These are phyloP conservation scores for Saccharomyces hybrid DNA, from an alignment of 1,139 yeast genomes.

Conservation along the genomic window DNA sequence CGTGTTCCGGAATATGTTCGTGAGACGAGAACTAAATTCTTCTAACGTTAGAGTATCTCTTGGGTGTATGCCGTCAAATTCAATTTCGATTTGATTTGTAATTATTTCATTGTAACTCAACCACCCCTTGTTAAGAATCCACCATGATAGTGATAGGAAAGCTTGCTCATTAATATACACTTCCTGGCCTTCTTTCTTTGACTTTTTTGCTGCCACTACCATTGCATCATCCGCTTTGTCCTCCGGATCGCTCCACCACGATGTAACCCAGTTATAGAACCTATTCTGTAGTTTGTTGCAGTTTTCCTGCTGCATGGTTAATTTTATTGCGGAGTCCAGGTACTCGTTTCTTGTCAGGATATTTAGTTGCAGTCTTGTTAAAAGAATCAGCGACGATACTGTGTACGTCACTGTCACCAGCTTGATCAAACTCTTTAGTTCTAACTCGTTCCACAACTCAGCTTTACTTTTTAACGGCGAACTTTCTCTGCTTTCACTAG, in stretches of 20 bases:
- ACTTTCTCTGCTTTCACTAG: slow-evolving; percentile 7
- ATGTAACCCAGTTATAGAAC: not conserved
- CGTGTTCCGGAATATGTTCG: slow-evolving; percentile 36
- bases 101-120: slow-evolving; percentile 46
- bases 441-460: slow-evolving; percentile 80
- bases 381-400: slow-evolving; percentile 58
- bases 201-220: slow-evolving; percentile 13
- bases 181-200: slow-evolving; percentile 11
- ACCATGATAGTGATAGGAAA: slow-evolving; percentile 85
- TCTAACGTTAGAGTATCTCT: slow-evolving; percentile 58
- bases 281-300: not conserved
- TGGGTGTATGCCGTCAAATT: slow-evolving; percentile 61
- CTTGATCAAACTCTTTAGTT: slow-evolving; percentile 66
- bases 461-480: slow-evolving; percentile 41
- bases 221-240: not conserved
- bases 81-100: slow-evolving; percentile 48
- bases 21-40: slow-evolving; percentile 42
- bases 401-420: slow-evolving; percentile 65
- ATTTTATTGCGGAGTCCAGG: slow-evolving; percentile 63
- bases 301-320: slow-evolving; percentile 37
- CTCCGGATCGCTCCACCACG: not conserved
- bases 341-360: slow-evolving; percentile 82
- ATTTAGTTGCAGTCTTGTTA: slow-evolving; percentile 80
- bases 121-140: slow-evolving; percentile 90
- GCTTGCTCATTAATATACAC: slow-evolving; percentile 56